phyloP scores from a whole-genome alignment of 257 asterid species.

The Nicotiana obtusifolia region DNA sequence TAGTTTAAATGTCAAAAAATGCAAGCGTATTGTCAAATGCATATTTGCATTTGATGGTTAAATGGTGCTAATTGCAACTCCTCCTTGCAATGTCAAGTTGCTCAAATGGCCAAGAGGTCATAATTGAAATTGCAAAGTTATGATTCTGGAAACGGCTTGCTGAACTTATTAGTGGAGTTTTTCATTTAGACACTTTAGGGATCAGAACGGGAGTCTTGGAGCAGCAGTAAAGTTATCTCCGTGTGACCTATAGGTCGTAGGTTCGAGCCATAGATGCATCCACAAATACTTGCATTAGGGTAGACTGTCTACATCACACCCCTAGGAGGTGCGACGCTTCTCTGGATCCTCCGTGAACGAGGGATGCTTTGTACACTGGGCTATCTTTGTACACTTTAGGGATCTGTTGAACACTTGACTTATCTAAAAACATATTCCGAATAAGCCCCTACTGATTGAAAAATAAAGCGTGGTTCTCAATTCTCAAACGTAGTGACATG shows the following conservation, averaged over 20 bases:
- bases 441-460: no score
- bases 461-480: no score
- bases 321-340: no score
- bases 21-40: not conserved
- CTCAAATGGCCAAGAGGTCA: not conserved
- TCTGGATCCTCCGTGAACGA: accelerated
- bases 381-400: not conserved
- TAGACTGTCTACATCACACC: no score
- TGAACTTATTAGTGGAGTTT: not conserved
- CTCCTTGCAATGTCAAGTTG: not conserved
- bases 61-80: not conserved
- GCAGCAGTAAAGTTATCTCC: no score
- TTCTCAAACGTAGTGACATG: no score
- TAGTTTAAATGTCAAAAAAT: not conserved
- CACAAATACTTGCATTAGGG: no score
- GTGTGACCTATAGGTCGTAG: no score
- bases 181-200: not conserved
- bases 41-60: not conserved
- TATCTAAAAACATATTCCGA: not conserved
- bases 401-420: not conserved
- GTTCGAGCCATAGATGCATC: no score
- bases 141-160: no score
- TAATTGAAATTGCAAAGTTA: not conserved
- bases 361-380: no score
- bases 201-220: no score